phyloP scores from a whole-genome alignment of 2,329 filamentous ascomycete genomes.

The Penicillium paneum region DNA sequence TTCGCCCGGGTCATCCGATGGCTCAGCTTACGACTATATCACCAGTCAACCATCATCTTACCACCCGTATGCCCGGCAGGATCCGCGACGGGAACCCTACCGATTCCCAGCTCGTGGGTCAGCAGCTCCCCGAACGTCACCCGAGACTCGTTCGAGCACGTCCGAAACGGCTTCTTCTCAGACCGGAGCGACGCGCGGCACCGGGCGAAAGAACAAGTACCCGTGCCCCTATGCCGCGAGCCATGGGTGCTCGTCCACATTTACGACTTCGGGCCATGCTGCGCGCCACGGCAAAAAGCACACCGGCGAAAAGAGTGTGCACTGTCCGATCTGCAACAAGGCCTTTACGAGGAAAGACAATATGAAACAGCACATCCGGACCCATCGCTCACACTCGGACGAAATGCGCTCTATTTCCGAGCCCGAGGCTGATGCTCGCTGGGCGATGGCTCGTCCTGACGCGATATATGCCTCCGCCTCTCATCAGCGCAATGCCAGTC shows the following conservation, averaged over 20 bases:
- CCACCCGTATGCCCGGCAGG: constrained; percentile 28
- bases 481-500: constrained; percentile 18
- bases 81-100: constrained; percentile 21
- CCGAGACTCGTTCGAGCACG: constrained; percentile 25
- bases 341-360: constrained; percentile 67
- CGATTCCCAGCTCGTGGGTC: constrained; percentile 23
- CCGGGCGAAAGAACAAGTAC: constrained; percentile 59
- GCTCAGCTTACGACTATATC: constrained; percentile 33
- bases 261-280: constrained; percentile 65
- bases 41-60: constrained; percentile 25
- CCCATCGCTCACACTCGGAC: constrained; percentile 47
- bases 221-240: constrained; percentile 61
- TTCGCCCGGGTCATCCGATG: constrained; percentile 35
- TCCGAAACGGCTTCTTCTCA: constrained; percentile 32
- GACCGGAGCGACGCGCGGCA: constrained; percentile 16
- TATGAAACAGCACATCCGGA: constrained; percentile 66
- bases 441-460: constrained; percentile 13
- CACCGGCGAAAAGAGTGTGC: constrained; percentile 66
- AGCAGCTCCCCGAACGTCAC: constrained; percentile 19
- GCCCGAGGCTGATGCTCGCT: constrained; percentile 16
- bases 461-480: constrained; percentile 11
- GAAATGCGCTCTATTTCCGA: constrained; percentile 29
- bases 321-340: constrained; percentile 65
- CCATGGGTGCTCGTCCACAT: constrained; percentile 59
- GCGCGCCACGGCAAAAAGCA: constrained; percentile 68